These are phyloP conservation scores for Colletotrichum noveboracense DNA, from an alignment of 2,329 filamentous ascomycete species.

Conservation along the genomic window DNA sequence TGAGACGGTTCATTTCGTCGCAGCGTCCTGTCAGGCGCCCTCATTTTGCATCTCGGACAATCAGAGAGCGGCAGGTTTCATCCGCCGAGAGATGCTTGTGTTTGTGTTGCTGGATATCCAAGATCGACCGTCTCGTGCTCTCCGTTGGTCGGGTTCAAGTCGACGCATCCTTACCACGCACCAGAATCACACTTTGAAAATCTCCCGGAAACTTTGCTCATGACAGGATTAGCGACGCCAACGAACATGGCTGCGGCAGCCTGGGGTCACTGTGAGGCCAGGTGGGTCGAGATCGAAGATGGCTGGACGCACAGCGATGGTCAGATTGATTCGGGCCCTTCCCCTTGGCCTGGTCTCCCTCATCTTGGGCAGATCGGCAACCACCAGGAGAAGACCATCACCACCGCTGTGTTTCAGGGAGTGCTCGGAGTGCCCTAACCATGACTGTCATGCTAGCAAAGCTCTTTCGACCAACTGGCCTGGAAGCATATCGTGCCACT, in stretches of 20 bases:
- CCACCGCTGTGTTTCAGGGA: background rate
- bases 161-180: background rate
- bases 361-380: constrained; percentile 5
- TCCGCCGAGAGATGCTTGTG: background rate
- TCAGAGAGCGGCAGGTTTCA: background rate
- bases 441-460: background rate
- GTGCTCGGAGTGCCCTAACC: background rate
- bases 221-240: background rate
- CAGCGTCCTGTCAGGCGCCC: background rate
- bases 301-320: background rate
- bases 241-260: background rate
- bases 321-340: background rate
- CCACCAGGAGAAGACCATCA: background rate
- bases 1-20: background rate
- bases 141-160: background rate
- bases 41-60: background rate
- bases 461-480: background rate
- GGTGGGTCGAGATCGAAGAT: constrained; percentile 1
- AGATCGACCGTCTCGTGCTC: background rate
- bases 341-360: background rate
- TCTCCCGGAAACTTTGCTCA: background rate
- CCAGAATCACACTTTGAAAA: background rate
- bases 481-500: background rate
- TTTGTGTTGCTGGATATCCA: background rate
- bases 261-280: background rate